These are phyloP conservation scores for Solanum etuberosum DNA, from an alignment of 257 asterid genomes.

Conservation along the genomic window DNA sequence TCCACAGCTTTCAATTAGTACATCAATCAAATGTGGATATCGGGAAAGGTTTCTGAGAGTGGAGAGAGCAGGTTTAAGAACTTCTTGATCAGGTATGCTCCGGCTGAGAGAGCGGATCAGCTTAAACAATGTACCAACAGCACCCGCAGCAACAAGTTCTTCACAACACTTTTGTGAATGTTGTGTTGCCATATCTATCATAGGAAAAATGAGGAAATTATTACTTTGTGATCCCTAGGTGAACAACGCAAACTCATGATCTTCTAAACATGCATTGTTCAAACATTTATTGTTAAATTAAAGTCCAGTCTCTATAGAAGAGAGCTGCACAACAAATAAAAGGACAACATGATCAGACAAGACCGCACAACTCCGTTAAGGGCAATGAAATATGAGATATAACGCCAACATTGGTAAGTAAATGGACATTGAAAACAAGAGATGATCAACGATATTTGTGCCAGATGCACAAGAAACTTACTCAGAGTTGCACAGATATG, in stretches of 20 bases:
- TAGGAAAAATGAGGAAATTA: background rate
- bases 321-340: background rate
- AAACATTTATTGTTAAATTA: background rate
- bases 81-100: conserved; percentile 91
- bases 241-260: background rate
- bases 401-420: background rate
- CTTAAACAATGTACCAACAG: conserved; percentile 55
- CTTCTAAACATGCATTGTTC: background rate
- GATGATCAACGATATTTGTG: background rate
- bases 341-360: background rate
- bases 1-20: conserved; percentile 35
- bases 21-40: conserved; percentile 47
- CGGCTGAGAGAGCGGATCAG: conserved; percentile 75
- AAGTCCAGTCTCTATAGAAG: background rate
- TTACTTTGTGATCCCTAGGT: background rate
- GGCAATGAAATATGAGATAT: background rate
- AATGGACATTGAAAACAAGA: background rate
- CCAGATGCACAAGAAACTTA: conserved; percentile 10
- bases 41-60: conserved; percentile 86
- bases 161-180: conserved; percentile 87
- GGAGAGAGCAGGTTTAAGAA: conserved; percentile 74
- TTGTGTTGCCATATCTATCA: conserved; percentile 77
- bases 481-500: conserved; percentile 87
- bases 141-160: conserved; percentile 88
- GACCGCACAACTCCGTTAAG: background rate